These are phyloP conservation scores for Onygenales sp. DNA, from an alignment of 2,329 filamentous ascomycete species.

Conservation along the genomic window DNA sequence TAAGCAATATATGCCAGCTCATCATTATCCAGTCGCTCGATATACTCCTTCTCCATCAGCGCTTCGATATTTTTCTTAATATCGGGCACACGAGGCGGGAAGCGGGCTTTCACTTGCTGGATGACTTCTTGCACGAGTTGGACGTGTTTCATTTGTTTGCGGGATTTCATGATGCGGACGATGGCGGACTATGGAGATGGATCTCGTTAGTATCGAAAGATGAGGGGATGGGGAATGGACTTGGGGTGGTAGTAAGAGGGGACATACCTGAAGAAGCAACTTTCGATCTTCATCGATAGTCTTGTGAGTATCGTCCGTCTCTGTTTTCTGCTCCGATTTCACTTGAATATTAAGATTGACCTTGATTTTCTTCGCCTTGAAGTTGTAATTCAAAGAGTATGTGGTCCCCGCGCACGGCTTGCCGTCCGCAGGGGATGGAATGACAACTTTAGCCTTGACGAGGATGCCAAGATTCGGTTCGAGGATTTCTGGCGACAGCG, in stretches of 20 bases:
- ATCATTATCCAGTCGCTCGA: conserved; percentile 80
- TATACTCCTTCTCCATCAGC: conserved; percentile 95
- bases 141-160: conserved; percentile 97
- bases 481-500: conserved; percentile 68
- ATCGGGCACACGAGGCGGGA: conserved; percentile 83
- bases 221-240: conserved; percentile 3
- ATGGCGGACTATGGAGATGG: conserved; percentile 67
- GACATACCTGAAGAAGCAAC: conserved; percentile 82
- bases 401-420: conserved; percentile 70
- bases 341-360: conserved; percentile 92
- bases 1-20: conserved; percentile 91
- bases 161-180: conserved; percentile 98
- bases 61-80: conserved; percentile 99
- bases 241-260: background rate
- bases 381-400: conserved; percentile 83
- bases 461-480: conserved; percentile 81
- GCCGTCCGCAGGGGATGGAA: conserved; percentile 58
- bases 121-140: conserved; percentile 93
- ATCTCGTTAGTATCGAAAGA: conserved; percentile 18
- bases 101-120: conserved; percentile 84
- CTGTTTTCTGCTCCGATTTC: conserved; percentile 91
- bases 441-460: conserved; percentile 84
- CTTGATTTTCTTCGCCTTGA: conserved; percentile 97
- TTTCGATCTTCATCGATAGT: conserved; percentile 98
- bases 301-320: conserved; percentile 96